Conservation (phyloP, 352 stramenopile genomes). For the Nothophytophthora sp. region DNA sequence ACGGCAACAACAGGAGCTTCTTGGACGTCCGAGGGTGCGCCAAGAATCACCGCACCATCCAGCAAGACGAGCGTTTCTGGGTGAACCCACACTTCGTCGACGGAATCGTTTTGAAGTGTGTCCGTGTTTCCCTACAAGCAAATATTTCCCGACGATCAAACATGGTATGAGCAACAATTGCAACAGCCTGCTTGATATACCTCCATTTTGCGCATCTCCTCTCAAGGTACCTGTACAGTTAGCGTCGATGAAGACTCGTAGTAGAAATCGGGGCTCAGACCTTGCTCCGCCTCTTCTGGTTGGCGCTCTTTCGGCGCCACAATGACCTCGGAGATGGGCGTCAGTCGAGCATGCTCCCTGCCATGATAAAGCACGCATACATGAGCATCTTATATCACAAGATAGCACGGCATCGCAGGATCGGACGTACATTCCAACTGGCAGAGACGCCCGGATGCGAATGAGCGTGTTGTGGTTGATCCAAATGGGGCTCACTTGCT, state of each 20-base stretch:
- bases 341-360: conserved; percentile 72
- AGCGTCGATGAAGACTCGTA: conserved; percentile 58
- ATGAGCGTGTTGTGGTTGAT: conserved; percentile 82
- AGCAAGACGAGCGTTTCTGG: conserved; percentile 57
- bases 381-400: neutral
- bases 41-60: conserved; percentile 47
- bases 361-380: neutral
- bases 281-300: conserved; percentile 16
- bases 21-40: conserved; percentile 27
- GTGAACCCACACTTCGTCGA: conserved; percentile 74
- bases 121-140: conserved; percentile 15
- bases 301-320: conserved; percentile 76
- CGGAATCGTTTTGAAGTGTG: conserved; percentile 22
- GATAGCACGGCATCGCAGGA: neutral
- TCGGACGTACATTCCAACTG: conserved; percentile 60
- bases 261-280: conserved; percentile 53
- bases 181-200: neutral
- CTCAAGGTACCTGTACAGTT: conserved; percentile 40
- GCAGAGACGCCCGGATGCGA: conserved; percentile 56
- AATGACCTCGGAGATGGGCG: conserved; percentile 71
- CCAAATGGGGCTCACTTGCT: conserved; percentile 83
- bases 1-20: conserved; percentile 41
- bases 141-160: neutral
- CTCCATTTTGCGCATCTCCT: neutral
- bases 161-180: neutral